These are phyloP conservation scores for Debaryomyces coudertii DNA, from an alignment of 1,139 yeast genomes.

Conservation along the genomic window DNA sequence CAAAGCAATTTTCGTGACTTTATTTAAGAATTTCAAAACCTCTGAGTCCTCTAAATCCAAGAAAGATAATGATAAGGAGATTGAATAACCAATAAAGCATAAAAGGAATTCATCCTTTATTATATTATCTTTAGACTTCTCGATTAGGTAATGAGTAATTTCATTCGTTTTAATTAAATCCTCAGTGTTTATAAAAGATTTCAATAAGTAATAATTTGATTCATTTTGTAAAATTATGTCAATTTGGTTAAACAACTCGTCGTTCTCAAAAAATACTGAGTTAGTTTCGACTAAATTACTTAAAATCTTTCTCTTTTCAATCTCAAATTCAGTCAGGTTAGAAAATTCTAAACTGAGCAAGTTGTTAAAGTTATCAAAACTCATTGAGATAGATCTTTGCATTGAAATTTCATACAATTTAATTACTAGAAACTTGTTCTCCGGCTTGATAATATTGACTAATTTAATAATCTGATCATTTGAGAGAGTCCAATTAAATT, in stretches of 20 bases:
- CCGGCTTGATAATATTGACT: background rate
- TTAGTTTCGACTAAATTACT: slow-evolving; percentile 22
- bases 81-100: slow-evolving; percentile 27
- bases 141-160: slow-evolving; percentile 21
- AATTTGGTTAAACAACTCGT: slow-evolving; percentile 19
- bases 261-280: slow-evolving; percentile 27
- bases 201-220: slow-evolving; percentile 26
- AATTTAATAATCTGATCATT: slow-evolving; percentile 18
- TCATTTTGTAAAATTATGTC: slow-evolving; percentile 19
- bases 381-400: slow-evolving; percentile 4
- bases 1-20: slow-evolving; percentile 6
- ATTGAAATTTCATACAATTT: slow-evolving; percentile 2
- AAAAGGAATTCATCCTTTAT: slow-evolving; percentile 24
- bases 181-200: slow-evolving; percentile 21
- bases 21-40: slow-evolving; percentile 2
- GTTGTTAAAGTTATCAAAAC: slow-evolving; percentile 3
- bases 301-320: slow-evolving; percentile 10
- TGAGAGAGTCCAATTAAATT: slow-evolving; percentile 30
- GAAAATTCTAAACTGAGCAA: slow-evolving; percentile 1
- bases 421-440: slow-evolving; percentile 6
- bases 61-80: slow-evolving; percentile 13
- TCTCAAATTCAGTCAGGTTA: background rate
- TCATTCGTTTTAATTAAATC: slow-evolving; percentile 12
- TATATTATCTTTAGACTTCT: slow-evolving; percentile 12
- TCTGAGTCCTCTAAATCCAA: background rate